Conservation (phyloP, 139 green algal species). For the Eudorina sp. region DNA sequence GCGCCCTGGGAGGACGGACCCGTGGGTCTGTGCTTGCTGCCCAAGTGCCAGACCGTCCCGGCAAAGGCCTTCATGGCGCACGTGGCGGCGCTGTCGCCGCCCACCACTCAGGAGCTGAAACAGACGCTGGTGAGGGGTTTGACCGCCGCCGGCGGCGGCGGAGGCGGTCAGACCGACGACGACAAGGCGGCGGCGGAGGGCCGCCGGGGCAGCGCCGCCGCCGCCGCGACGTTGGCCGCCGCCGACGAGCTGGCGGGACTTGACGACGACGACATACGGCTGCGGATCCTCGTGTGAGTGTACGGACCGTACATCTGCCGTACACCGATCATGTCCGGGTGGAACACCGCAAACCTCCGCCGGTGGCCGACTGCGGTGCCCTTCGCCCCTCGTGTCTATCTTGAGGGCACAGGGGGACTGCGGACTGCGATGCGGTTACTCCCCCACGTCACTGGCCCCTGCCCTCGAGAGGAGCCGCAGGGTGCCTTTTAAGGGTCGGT, state of each 20-base stretch:
- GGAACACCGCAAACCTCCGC: no score
- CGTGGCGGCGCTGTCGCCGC: constrained; percentile 8
- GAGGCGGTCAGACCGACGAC: no score
- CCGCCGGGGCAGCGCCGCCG: neutral
- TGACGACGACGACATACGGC: constrained; percentile 37
- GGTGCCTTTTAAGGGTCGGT: no score
- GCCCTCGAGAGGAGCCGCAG: no score
- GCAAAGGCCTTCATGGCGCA: constrained; percentile 13
- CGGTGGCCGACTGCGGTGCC: no score
- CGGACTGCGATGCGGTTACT: no score
- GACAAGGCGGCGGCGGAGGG: neutral
- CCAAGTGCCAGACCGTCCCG: constrained; percentile 12
- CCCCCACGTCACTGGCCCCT: no score
- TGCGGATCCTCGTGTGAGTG: constrained; percentile 34
- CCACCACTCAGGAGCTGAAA: constrained; percentile 3
- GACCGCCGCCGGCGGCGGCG: neutral
- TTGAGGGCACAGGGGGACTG: no score
- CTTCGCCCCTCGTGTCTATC: no score
- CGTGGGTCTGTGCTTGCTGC: constrained; percentile 12
- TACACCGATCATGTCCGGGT: no score
- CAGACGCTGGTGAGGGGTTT: neutral
- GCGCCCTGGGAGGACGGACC: neutral
- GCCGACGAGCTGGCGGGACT: neutral
- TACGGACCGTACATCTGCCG: no score
- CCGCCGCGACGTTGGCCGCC: neutral